Evolutionary conservation across 805 yeast species (phyloP).

Genomic region (Lachancea fermentati): DNA sequence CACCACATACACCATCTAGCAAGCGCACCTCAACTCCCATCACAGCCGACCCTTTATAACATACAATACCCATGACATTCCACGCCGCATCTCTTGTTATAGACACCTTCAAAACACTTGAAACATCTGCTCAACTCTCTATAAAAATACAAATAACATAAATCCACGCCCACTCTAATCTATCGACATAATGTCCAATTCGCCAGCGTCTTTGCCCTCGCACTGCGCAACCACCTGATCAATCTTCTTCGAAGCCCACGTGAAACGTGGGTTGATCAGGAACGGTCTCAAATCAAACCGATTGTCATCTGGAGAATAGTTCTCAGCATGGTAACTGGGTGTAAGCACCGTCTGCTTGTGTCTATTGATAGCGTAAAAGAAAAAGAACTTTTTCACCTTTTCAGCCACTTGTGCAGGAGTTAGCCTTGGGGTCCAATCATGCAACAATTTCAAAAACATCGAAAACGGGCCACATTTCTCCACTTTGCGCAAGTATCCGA

Average conservation of each 20-base stretch:
- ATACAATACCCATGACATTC: too few species aligned
- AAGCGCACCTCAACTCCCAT: too few species aligned
- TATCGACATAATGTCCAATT: slow-evolving; percentile 28
- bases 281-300: slow-evolving; percentile 96
- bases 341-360: slow-evolving; percentile 98
- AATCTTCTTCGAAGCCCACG: slow-evolving; percentile 86
- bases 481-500: slow-evolving; percentile 87
- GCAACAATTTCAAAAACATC: slow-evolving; percentile 84
- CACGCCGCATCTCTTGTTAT: too few species aligned
- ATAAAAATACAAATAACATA: too few species aligned
- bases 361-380: slow-evolving; percentile 89
- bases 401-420: slow-evolving; percentile 82
- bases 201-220: slow-evolving; percentile 32
- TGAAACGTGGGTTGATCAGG: slow-evolving; percentile 80
- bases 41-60: too few species aligned
- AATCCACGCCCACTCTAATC: slow-evolving; percentile 20
- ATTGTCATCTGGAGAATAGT: slow-evolving; percentile 96
- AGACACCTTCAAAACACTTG: too few species aligned
- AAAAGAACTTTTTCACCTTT: slow-evolving; percentile 89
- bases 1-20: too few species aligned
- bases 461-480: slow-evolving; percentile 95
- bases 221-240: slow-evolving; percentile 67
- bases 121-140: too few species aligned
- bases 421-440: slow-evolving; percentile 84
- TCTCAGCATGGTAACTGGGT: slow-evolving; percentile 96